Evolutionary conservation across 805 yeast genomes (phyloP).

Genomic region (Komagataella populi): DNA sequence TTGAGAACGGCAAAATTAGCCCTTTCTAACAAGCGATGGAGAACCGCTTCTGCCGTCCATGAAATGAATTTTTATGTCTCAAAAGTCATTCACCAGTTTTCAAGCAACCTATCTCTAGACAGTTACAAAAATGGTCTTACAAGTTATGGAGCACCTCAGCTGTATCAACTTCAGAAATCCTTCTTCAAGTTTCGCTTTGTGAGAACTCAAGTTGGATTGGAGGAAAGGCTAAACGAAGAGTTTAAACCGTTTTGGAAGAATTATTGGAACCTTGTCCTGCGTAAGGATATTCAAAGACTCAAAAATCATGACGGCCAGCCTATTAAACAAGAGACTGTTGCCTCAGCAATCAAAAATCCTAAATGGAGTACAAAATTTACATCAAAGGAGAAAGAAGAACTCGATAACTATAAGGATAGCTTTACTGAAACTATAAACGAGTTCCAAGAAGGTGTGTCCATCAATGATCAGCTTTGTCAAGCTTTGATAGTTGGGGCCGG

Average conservation of each 20-base stretch:
- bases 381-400: conserved; percentile 2
- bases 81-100: background rate
- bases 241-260: conserved; percentile 35
- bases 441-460: background rate
- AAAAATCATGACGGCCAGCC: conserved; percentile 22
- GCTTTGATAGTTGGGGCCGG: conserved; percentile 44
- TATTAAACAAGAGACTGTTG: conserved; percentile 17
- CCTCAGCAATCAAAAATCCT: conserved; percentile 12
- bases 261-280: conserved; percentile 33
- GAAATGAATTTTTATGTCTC: conserved; percentile 49
- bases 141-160: conserved; percentile 49
- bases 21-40: conserved; percentile 39
- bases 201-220: conserved; percentile 15
- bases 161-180: conserved; percentile 34
- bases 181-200: conserved; percentile 38
- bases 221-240: conserved; percentile 16
- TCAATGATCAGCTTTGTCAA: background rate
- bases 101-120: conserved; percentile 27
- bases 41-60: conserved; percentile 41
- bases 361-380: conserved; percentile 10
- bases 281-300: conserved; percentile 21
- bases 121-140: conserved; percentile 18
- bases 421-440: conserved; percentile 12
- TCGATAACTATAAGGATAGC: conserved; percentile 6
- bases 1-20: conserved; percentile 33